A percentile compares a stretch with the other conserved stretches of the same genome.
Evolutionary conservation across 2,329 filamentous ascomycete genomes (phyloP).

Genomic region (Venturia asperata): DNA sequence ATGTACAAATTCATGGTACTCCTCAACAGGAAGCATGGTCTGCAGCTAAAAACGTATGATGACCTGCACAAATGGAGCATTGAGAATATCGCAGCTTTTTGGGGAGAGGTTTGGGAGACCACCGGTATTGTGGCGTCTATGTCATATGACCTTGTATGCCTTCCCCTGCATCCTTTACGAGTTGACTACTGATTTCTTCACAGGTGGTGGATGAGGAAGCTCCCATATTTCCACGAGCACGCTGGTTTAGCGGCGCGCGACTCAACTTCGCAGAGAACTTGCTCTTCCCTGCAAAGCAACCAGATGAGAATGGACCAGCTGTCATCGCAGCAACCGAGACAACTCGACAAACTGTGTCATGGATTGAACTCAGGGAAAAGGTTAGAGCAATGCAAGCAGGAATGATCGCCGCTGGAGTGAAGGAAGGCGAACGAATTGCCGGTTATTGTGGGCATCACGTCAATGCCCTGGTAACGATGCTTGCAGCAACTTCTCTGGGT

Average conservation of each 20-base stretch:
- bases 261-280: slow-evolving; percentile 96
- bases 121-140: slow-evolving; percentile 65
- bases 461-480: slow-evolving; percentile 79
- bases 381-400: slow-evolving; percentile 68
- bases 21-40: slow-evolving; percentile 59
- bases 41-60: slow-evolving; percentile 59
- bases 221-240: slow-evolving; percentile 76
- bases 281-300: slow-evolving; percentile 60
- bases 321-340: slow-evolving; percentile 78
- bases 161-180: neutral
- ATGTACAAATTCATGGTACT: slow-evolving; percentile 66
- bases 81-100: slow-evolving; percentile 66
- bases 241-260: slow-evolving; percentile 71
- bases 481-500: slow-evolving; percentile 73
- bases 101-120: slow-evolving; percentile 79
- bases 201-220: slow-evolving; percentile 62
- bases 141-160: slow-evolving; percentile 52
- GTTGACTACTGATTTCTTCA: neutral
- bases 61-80: slow-evolving; percentile 84
- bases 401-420: slow-evolving; percentile 59
- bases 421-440: slow-evolving; percentile 54
- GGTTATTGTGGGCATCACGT: slow-evolving; percentile 84
- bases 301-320: slow-evolving; percentile 57
- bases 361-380: slow-evolving; percentile 70
- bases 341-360: slow-evolving; percentile 58